Evolutionary conservation across 1,284 basidiomycete genomes (phyloP).

Genomic region (Pseudozyma tsukubaensis): DNA sequence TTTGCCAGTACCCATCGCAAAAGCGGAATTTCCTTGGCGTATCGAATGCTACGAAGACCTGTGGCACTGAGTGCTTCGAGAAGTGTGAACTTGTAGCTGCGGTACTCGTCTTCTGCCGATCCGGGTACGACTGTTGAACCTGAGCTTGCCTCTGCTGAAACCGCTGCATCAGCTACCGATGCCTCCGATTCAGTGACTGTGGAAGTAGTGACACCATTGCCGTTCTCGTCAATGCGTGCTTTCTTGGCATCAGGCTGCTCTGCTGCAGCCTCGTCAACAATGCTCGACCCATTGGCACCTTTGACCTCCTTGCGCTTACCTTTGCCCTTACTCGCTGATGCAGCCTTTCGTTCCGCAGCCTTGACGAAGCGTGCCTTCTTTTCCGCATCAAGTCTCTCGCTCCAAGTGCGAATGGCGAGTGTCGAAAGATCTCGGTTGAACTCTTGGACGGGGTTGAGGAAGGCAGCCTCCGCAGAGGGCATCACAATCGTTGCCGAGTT

Average conservation of each 20-base stretch:
- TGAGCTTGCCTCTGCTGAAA: not conserved
- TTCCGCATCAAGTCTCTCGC: conserved; percentile 77
- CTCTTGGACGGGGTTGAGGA: conserved; percentile 97
- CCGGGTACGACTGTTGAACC: not conserved
- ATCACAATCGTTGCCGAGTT: conserved; percentile 66
- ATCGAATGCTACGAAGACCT: conserved; percentile 92
- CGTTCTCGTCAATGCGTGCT: conserved; percentile 13
- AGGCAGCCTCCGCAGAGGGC: conserved; percentile 71
- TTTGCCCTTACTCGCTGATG: conserved; percentile 47
- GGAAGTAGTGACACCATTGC: conserved; percentile 3
- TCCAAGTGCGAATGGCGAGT: conserved; percentile 87
- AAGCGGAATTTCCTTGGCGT: conserved; percentile 95
- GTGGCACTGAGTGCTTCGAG: conserved; percentile 97
- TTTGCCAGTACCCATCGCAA: conserved; percentile 93
- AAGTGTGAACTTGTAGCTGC: conserved; percentile 79
- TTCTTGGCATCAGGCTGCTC: conserved; percentile 29
- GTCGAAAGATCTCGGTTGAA: conserved; percentile 96
- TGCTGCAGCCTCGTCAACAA: not conserved
- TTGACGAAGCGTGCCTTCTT: conserved; percentile 76
- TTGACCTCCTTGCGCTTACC: conserved; percentile 25
- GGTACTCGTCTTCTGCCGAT: conserved; percentile 68
- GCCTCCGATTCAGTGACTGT: conserved; percentile 1
- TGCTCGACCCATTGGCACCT: conserved; percentile 10
- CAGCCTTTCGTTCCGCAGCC: conserved; percentile 67
- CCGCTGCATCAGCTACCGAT: not conserved